Evolutionary conservation across 805 yeast species (phyloP), one percentile per base, ranked within the genome.

Genomic region (Sugiyamaella mastotermitis): DNA sequence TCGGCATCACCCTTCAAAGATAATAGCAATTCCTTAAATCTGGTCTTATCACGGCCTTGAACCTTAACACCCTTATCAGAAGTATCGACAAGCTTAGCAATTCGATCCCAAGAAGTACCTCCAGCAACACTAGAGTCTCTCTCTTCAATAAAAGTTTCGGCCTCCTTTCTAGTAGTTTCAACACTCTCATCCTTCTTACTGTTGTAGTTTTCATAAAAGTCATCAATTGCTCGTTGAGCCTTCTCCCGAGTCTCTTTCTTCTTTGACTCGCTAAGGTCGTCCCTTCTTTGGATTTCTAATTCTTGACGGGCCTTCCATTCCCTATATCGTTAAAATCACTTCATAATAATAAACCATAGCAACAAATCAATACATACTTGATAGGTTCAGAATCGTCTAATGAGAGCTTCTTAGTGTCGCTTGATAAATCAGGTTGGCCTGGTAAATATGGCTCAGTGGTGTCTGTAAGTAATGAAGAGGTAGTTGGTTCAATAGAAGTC

Each of bases 151-250:
- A 81, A 87, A 43, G 74, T 76, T 48, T 74, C 78, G 50, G 85
- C 84, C 50, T 82, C 92, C 36, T 68, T 66, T 56, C 70, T 68
- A 9, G 83, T 80, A 42, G 72, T 71, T 43, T 74, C 78, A 40
- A 79, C 65, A 36, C 78, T 74, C 48, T 72, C 72, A 37, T 85
- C 90, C 61, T 78, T 82, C 66, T 88, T 88, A 56, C 71, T 68
- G 65, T 85, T 87, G 69, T 90, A 90, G 56, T 80, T 80, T 52
- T 85, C 95, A 61, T 90, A 90, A 61, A 90, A 90, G 47, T 83
- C 95, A 58, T 90, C 96, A 54, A 87, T 76, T 38, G 86, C 79
- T 57, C 78, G 77, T 54, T 76, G 75, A 7, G 97, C 97, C 46
- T 80, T 80, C 36, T 75, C 72, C 40, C 81, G 73, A 42, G 86